Base-by-base conservation (phyloP, 768 basidiomycete species). In the Chiua virens region DNA sequence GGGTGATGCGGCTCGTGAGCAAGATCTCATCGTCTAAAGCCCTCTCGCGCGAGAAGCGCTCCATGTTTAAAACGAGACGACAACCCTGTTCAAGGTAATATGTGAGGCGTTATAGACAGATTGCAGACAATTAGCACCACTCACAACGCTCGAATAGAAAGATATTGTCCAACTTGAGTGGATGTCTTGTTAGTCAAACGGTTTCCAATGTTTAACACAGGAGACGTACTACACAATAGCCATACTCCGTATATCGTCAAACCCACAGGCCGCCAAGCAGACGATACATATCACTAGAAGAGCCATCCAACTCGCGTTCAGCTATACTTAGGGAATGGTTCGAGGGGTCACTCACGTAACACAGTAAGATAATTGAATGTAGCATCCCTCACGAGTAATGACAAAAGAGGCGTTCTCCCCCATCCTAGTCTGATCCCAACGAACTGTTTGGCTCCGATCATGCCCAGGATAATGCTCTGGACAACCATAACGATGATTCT, bases 321-420 rank as follows among this genome's bases (percentile, higher is more conserved):
- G 20, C 25, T 18, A 11, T 4, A 18, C 23, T n/a, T 14, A 47
- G 22, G 10, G 10, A 22, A 38, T 20, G 11, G 14, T 28, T 28
- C 18, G 5, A 5, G 18, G 30, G n/a, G 22, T 36, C 30, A 54
- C 55, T 56, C 48, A 78, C 78, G 49, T 49, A 76, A 74, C 9
- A 78, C 53, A 3, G 73, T 39, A 30, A 74, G 37, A 58, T 75
- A 79, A 1, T 75, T 73, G 66, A 74, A 73, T 4, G 73, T 71
- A 9, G 78, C 73, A 58, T 80, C 79, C n/a, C 72, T 71, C 57
- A 76, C 66, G 15, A 79, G 63, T 36, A 79, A 54, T 6, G 67
- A 52, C 13, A 77, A 54, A 7, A 79, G 58, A 0, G 74, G 77
- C 2, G 73, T 69, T 42, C 74, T 69, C 23, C 73, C 74, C 74